A percentile compares a stretch with the other conserved stretches of the same genome.
Evolutionary conservation across 2,329 filamentous ascomycete genomes (phyloP).

Genomic region (Fusarium sp.): DNA sequence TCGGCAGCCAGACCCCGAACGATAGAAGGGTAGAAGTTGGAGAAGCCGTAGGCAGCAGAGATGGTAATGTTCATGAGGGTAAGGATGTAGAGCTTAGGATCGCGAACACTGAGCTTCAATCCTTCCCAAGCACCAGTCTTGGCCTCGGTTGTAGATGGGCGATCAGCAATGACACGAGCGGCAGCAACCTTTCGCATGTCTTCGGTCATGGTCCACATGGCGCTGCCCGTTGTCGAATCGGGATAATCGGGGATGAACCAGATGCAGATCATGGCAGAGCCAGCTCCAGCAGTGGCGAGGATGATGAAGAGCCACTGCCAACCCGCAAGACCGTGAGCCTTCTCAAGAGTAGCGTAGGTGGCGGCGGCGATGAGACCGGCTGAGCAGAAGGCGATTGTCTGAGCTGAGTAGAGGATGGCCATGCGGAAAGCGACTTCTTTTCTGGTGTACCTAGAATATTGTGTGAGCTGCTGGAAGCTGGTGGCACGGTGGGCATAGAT

Average conservation of each 20-base stretch:
- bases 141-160: not conserved
- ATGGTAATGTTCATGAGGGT: constrained; percentile 17
- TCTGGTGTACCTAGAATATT: not conserved
- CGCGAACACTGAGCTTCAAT: constrained; percentile 8
- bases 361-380: constrained; percentile 1
- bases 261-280: constrained; percentile 13
- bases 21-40: constrained; percentile 13
- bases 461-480: not conserved
- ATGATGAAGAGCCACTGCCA: constrained; percentile 21
- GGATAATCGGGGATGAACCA: constrained; percentile 20
- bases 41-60: constrained; percentile 12
- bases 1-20: constrained; percentile 3
- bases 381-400: constrained; percentile 9
- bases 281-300: not conserved
- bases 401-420: constrained; percentile 5
- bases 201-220: constrained; percentile 8
- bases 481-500: rapidly evolving
- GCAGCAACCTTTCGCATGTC: constrained; percentile 12
- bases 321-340: not conserved
- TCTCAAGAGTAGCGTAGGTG: constrained; percentile 1
- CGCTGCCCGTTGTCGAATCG: not conserved
- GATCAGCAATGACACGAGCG: constrained; percentile 6
- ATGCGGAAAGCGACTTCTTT: constrained; percentile 11
- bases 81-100: constrained; percentile 15
- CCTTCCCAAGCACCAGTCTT: constrained; percentile 17